A percentile compares a stretch with the other conserved stretches of the same genome.
phyloP scores from a whole-genome alignment of 108 stramenopile genomes.

The Fragilaria crotonensis region DNA sequence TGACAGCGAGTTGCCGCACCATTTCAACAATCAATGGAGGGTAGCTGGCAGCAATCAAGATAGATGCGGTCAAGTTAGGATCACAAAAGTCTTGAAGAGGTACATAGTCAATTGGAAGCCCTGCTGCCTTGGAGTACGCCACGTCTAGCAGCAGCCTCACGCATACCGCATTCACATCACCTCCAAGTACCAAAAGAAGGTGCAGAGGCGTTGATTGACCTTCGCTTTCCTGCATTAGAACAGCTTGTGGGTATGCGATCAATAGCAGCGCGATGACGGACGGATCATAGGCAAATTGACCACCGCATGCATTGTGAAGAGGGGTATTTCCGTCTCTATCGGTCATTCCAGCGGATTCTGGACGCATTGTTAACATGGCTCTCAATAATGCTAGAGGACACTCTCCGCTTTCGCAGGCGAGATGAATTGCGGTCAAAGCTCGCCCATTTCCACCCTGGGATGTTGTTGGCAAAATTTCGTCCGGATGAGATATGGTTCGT shows the following conservation, averaged over 20 bases:
- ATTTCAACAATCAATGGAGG: not conserved
- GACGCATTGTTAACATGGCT: not conserved
- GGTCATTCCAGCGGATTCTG: not conserved
- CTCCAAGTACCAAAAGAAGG: not conserved
- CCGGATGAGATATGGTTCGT: not conserved
- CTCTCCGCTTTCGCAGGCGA: not conserved
- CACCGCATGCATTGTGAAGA: not conserved
- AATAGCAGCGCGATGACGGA: not conserved
- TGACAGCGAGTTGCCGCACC: not conserved
- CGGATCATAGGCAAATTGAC: not conserved
- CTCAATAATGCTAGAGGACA: not conserved
- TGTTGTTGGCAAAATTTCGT: not conserved
- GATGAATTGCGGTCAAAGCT: not conserved
- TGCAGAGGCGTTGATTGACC: not conserved
- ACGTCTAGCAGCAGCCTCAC: not conserved
- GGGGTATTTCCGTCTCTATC: not conserved
- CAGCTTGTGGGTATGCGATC: not conserved
- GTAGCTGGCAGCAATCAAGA: not conserved
- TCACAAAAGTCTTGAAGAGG: not conserved
- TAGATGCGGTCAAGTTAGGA: not conserved
- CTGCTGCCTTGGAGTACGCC: not conserved
- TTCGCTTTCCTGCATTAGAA: not conserved
- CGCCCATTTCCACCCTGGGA: not conserved
- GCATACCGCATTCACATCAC: not conserved
- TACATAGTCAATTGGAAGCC: not conserved